These are phyloP conservation scores for Plasmodium reichenowi DNA, from an alignment of 169 alveolate species.

Conservation along the genomic window DNA sequence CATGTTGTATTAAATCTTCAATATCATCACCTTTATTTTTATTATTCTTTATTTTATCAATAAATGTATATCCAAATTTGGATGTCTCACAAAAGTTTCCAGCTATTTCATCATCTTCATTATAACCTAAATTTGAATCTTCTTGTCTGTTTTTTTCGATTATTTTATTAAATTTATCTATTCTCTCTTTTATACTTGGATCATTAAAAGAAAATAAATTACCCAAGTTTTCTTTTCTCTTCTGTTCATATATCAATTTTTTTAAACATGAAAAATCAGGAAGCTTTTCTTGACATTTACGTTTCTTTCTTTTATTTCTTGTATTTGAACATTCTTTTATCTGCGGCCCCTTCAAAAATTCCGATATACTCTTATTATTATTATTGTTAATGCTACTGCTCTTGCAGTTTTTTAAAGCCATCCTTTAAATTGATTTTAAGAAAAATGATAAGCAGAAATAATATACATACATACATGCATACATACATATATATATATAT, in stretches of 20 bases:
- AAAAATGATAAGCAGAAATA: no score
- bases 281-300: slow-evolving; percentile 25
- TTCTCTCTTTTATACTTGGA: slow-evolving; percentile 54
- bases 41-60: slow-evolving; percentile 20
- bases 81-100: slow-evolving; percentile 55
- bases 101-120: slow-evolving; percentile 35
- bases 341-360: background rate
- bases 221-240: slow-evolving; percentile 29
- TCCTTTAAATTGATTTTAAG: no score
- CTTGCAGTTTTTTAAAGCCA: no score
- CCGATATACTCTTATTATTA: background rate
- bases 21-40: slow-evolving; percentile 30
- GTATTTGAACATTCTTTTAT: background rate
- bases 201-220: slow-evolving; percentile 67
- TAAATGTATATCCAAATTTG: slow-evolving; percentile 69
- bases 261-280: slow-evolving; percentile 73
- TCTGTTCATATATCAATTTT: slow-evolving; percentile 71
- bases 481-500: no score
- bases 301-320: slow-evolving; percentile 13
- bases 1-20: slow-evolving; percentile 66
- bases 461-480: no score
- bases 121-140: slow-evolving; percentile 4
- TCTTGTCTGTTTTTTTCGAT: slow-evolving; percentile 52
- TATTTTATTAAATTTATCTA: slow-evolving; percentile 51
- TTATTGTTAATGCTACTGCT: background rate